These are phyloP conservation scores for Claviceps digitariae DNA, from an alignment of 2,329 filamentous ascomycete species.

Conservation along the genomic window DNA sequence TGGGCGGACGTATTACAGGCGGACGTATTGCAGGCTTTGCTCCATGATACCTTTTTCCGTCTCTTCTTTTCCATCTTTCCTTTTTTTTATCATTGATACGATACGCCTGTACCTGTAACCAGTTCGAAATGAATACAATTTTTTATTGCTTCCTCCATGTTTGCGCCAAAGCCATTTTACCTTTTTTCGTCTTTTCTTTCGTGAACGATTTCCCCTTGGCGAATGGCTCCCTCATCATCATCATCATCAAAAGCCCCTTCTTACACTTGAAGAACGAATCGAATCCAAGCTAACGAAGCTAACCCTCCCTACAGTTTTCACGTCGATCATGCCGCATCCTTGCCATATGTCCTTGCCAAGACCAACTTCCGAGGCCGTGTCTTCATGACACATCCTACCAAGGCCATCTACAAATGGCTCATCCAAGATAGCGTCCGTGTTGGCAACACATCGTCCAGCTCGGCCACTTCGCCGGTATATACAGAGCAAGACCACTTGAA, in stretches of 20 bases:
- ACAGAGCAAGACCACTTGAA: constrained; percentile 91
- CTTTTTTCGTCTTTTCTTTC: background rate
- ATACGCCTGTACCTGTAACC: constrained; percentile 15
- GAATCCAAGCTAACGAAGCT: constrained; percentile 5
- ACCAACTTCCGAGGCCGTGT: constrained; percentile 94
- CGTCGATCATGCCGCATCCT: constrained; percentile 94
- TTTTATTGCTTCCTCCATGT: constrained; percentile 13
- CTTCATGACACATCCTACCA: constrained; percentile 98
- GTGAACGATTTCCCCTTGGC: background rate
- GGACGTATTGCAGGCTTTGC: background rate
- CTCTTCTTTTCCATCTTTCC: background rate
- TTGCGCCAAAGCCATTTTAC: constrained; percentile 5
- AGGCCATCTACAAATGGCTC: constrained; percentile 99
- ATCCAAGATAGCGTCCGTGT: constrained; percentile 95
- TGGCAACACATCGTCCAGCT: constrained; percentile 53
- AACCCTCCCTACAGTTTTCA: constrained; percentile 54
- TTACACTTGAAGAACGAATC: background rate
- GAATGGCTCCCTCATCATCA: background rate
- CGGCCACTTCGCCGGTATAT: constrained; percentile 64
- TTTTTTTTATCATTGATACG: constrained; percentile 7
- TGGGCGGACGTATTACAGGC: constrained; percentile 1
- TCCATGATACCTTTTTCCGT: background rate
- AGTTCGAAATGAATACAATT: constrained; percentile 24
- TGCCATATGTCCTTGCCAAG: constrained; percentile 94
- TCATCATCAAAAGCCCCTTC: background rate